Percentiles rank a stretch among this genome's conserved stretches.
phyloP scores from a whole-genome alignment of 2,329 filamentous ascomycete genomes.

The Aspergillus jensenii region DNA sequence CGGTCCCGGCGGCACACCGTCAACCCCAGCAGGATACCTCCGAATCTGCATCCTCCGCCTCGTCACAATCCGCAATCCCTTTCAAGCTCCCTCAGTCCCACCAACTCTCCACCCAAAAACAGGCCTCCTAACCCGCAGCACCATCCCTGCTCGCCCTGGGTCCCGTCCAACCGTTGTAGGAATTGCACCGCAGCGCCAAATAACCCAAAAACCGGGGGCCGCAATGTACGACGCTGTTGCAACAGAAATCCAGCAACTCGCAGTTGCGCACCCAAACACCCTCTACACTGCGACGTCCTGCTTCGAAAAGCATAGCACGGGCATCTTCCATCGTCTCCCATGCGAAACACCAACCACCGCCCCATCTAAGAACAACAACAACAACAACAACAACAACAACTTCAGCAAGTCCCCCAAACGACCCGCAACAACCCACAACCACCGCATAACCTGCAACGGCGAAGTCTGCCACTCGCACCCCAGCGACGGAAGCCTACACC shows the following conservation, averaged over 20 bases:
- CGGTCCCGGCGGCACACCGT: constrained; percentile 77
- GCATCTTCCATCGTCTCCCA: constrained; percentile 60
- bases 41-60: constrained; percentile 71
- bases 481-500: constrained; percentile 73
- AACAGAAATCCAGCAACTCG: constrained; percentile 54
- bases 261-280: constrained; percentile 43
- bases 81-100: constrained; percentile 57
- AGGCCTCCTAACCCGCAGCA: constrained; percentile 57
- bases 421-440: background rate
- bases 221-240: constrained; percentile 58
- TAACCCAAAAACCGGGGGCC: constrained; percentile 62
- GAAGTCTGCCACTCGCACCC: constrained; percentile 81
- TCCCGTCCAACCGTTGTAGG: constrained; percentile 68
- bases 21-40: constrained; percentile 71
- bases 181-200: constrained; percentile 79
- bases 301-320: constrained; percentile 79
- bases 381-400: background rate
- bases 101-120: constrained; percentile 51
- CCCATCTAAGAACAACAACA: background rate
- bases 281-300: constrained; percentile 68
- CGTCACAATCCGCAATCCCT: constrained; percentile 70
- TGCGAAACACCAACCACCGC: background rate
- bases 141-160: constrained; percentile 62
- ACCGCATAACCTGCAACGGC: constrained; percentile 52
- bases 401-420: background rate